Base-by-base conservation (phyloP, 495 filamentous ascomycete genomes). In the Cudoniella acicularis region DNA sequence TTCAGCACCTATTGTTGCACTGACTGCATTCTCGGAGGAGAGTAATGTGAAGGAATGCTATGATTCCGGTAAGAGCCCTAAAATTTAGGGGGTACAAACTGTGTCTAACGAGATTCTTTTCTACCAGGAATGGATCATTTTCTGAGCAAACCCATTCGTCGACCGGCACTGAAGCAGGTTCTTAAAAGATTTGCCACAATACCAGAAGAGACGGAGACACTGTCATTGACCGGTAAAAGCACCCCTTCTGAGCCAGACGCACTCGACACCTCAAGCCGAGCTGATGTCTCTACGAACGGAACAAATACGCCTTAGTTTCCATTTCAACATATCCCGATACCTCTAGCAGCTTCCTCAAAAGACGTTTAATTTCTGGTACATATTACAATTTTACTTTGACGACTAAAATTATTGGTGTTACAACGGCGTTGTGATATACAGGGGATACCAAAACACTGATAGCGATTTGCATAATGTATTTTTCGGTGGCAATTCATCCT, bases 11-110 rank as follows among this genome's bases (percentile, higher is more conserved):
- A 97, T 97, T 62, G 91, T 97, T 10, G 92, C 92, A 2, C 72
- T 97, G 43, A 94, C 90, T 23, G 92, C 92, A 0, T 96, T 96
- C 69, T 82, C 90, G 11, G 92, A 96, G 66, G 91, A 94, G 65
- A 87, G 83, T 71, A 96, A 96, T 65, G 85, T 94, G 57, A 89
- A 87, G 67, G 87, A 92, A 59, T 94, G 88, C 64, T 86, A 89
- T 75, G 84, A 88, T 54, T 86, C 80, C 0, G 86, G 57, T 64
- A 49, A 51, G 49, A 21, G 13, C 30, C 4, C 13, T 47, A 13
- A 2, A 36, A 27, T 9, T 56, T 17, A n/a, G n/a, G n/a, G n/a
- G n/a, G n/a, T n/a, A n/a, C n/a, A n/a, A n/a, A n/a, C n/a, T n/a
- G n/a, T n/a, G 17, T 21, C 18, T 73, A 71, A 60, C 52, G 72